phyloP scores from a whole-genome alignment of 2,329 filamentous ascomycete genomes.

The Dactylellina leptospora region DNA sequence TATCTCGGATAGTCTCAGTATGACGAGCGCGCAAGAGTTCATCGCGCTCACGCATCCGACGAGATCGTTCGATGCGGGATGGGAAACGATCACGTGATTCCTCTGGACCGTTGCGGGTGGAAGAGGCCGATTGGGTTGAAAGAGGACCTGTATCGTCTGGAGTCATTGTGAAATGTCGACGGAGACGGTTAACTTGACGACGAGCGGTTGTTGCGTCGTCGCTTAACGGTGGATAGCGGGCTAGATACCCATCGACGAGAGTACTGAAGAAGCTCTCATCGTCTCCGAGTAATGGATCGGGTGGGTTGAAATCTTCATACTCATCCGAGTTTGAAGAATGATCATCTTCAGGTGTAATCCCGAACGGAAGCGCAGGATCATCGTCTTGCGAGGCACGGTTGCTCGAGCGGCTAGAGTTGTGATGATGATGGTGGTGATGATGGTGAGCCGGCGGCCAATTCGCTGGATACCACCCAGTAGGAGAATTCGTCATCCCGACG shows the following conservation, averaged over 20 bases:
- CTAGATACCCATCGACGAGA: slow-evolving; percentile 27
- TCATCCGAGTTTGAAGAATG: slow-evolving; percentile 47
- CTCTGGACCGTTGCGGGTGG: neutral
- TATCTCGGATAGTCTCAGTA: slow-evolving; percentile 42
- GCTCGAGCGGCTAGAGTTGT: neutral
- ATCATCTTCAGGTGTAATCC: slow-evolving; percentile 30
- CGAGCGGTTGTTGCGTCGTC: slow-evolving; percentile 8
- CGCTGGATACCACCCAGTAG: slow-evolving; percentile 13
- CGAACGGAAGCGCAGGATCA: slow-evolving; percentile 7
- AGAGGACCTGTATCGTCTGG: slow-evolving; percentile 13
- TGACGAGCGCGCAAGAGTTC: slow-evolving; percentile 28
- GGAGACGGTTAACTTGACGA: slow-evolving; percentile 26
- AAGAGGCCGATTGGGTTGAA: neutral
- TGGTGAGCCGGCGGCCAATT: slow-evolving; percentile 19
- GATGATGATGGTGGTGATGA: slow-evolving; percentile 10
- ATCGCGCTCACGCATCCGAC: slow-evolving; percentile 38
- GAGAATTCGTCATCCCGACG: neutral
- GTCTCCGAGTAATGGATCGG: slow-evolving; percentile 17
- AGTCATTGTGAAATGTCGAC: slow-evolving; percentile 13
- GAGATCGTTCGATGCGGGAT: slow-evolving; percentile 23
- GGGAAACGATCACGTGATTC: slow-evolving; percentile 20
- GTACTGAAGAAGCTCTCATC: slow-evolving; percentile 33
- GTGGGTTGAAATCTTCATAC: slow-evolving; percentile 44
- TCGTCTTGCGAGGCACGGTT: slow-evolving; percentile 26
- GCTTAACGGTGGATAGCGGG: slow-evolving; percentile 13